phyloP scores from a whole-genome alignment of 805 yeast genomes.

The Saturnispora zaruensis region DNA sequence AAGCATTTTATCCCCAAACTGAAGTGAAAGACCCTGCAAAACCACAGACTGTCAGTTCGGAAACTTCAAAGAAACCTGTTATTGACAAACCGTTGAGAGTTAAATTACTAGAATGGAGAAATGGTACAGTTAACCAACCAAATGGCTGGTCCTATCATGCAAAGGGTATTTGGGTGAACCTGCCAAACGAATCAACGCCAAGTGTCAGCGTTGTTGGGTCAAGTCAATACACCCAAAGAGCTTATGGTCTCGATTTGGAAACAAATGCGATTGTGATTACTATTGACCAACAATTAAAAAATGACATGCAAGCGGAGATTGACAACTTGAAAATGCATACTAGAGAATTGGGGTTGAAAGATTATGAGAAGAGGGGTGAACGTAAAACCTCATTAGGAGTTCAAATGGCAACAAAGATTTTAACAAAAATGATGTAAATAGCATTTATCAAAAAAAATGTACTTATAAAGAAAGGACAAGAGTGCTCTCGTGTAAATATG shows the following conservation, averaged over 20 bases:
- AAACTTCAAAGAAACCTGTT: background rate
- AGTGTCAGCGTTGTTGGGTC: constrained; percentile 80
- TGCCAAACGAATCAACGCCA: constrained; percentile 51
- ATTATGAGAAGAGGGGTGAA: constrained; percentile 45
- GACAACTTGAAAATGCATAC: constrained; percentile 50
- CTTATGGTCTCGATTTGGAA: constrained; percentile 82
- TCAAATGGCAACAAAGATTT: constrained; percentile 52
- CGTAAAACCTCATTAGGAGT: constrained; percentile 58
- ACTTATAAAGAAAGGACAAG: too few species aligned
- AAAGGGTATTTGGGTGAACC: constrained; percentile 81
- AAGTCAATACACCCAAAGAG: constrained; percentile 86
- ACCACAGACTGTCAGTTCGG: background rate
- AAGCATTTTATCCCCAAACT: constrained; percentile 3
- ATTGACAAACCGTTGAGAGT: constrained; percentile 31
- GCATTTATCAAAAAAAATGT: too few species aligned
- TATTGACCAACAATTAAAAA: constrained; percentile 49
- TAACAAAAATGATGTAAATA: constrained; percentile 44
- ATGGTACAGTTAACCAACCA: constrained; percentile 71
- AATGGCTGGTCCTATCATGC: constrained; percentile 98
- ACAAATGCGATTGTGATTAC: constrained; percentile 78
- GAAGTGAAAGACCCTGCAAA: background rate
- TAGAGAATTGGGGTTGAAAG: constrained; percentile 43
- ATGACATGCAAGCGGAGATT: constrained; percentile 53
- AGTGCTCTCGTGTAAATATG: background rate
- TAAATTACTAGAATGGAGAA: constrained; percentile 72